Evolutionary conservation across 2,329 filamentous ascomycete species (phyloP), one percentile per base, ranked within the genome.

Genomic region (Aspergillus bombycis): DNA sequence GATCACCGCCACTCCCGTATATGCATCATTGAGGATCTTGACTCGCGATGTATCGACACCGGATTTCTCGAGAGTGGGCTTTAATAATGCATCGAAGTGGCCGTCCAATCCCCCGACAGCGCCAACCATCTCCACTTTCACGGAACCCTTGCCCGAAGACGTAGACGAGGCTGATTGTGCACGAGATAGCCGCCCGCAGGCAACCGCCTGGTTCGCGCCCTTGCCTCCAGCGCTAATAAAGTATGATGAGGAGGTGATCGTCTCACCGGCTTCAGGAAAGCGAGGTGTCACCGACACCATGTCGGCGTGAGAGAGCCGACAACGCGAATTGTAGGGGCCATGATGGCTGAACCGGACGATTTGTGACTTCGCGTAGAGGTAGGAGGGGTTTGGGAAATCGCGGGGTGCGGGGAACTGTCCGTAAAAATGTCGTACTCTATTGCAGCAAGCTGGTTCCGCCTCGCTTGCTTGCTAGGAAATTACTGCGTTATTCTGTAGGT

Each of bases 121-220:
- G 56, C 91, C 91, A 23, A 92, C 79, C 90, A 94, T 93, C 72
- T 86, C 83, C 45, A 94, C 86, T 5, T 79, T 71, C 36, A 84
- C 75, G 48, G 71, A 70, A 54, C 65, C 65, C 6, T 66, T 67
- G 21, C 67, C 58, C 8, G 63, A 55, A 60, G 66, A n/a, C 26
- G 67, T 54, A 19, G 65, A 4, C 28, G 63, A 59, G 52, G 56
- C 23, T 41, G 74, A 69, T 38, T 81, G 82, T 32, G 83, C 74
- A 55, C 90, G 86, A 1, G 92, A 95, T 57, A 96, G 86, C 67
- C 94, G 91, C 57, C 90, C 91, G 79, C 91, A 93, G 28, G 93
- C 93, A 61, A 97, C 91, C 64, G 93, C 94, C 82, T 98, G 94
- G 82, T 98, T 98, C 65, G 94, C 93, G 67, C 94, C 94, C 81